phyloP scores from a whole-genome alignment of 352 stramenopile species.

The Achlya hypogyna region DNA sequence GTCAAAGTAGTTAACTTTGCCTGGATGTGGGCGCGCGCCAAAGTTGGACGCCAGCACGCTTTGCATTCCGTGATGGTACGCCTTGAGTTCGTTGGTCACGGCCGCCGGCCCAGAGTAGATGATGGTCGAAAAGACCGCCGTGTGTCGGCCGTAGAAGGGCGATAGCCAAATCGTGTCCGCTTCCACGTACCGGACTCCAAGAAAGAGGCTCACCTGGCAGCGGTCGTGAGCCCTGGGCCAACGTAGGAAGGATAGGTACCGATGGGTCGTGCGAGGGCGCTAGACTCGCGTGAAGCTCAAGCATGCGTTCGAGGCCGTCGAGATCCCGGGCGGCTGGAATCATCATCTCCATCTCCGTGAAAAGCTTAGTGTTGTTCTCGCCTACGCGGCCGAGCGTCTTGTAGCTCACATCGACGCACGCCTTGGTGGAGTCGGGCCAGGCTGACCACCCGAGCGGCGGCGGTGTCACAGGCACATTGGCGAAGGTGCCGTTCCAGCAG shows the following conservation, averaged over 20 bases:
- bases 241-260: background rate
- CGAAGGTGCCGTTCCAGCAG: background rate
- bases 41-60: background rate
- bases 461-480: background rate
- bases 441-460: background rate
- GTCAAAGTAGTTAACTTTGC: slow-evolving; percentile 20
- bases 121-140: slow-evolving; percentile 16
- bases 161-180: slow-evolving; percentile 13
- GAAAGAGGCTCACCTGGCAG: slow-evolving; percentile 4
- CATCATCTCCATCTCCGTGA: slow-evolving; percentile 21
- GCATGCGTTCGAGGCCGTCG: background rate
- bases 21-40: slow-evolving; percentile 1
- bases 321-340: slow-evolving; percentile 1
- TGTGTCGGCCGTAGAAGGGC: slow-evolving; percentile 6
- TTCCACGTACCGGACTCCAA: slow-evolving; percentile 14
- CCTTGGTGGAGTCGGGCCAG: background rate
- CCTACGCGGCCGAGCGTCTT: slow-evolving; percentile 7
- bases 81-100: background rate
- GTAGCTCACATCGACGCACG: slow-evolving; percentile 18
- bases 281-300: background rate
- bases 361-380: slow-evolving; percentile 14
- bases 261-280: background rate
- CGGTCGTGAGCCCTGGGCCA: background rate
- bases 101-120: background rate
- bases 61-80: slow-evolving; percentile 8